phyloP scores from a whole-genome alignment of 805 yeast species.

The Jamesozyma rosinii region DNA sequence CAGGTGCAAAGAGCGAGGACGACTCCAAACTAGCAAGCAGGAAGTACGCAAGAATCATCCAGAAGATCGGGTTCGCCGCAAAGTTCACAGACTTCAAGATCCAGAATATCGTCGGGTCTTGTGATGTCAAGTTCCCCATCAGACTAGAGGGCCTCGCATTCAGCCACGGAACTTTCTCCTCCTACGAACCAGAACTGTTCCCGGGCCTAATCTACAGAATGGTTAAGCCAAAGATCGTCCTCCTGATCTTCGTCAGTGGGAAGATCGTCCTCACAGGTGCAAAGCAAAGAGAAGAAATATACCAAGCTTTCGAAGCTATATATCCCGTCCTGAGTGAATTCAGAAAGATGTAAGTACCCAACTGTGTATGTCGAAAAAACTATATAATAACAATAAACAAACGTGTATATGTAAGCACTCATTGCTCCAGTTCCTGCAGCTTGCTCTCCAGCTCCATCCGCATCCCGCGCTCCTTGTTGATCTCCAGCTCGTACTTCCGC shows the following conservation, averaged over 20 bases:
- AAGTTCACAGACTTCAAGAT: slow-evolving; percentile 96
- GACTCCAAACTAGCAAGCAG: slow-evolving; percentile 97
- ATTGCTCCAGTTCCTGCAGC: slow-evolving; percentile 19
- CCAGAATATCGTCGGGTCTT: slow-evolving; percentile 95
- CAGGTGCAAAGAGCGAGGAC: slow-evolving; percentile 98
- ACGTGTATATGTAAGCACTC: background rate
- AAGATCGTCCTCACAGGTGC: slow-evolving; percentile 98
- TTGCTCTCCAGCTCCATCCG: slow-evolving; percentile 38
- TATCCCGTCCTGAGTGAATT: slow-evolving; percentile 97
- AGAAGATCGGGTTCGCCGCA: slow-evolving; percentile 94
- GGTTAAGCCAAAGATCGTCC: slow-evolving; percentile 97
- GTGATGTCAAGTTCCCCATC: slow-evolving; percentile 97
- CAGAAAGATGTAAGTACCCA: slow-evolving; percentile 49
- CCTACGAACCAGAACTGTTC: slow-evolving; percentile 95
- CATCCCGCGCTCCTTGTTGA: slow-evolving; percentile 46
- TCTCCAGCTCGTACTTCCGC: slow-evolving; percentile 49
- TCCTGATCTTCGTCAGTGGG: slow-evolving; percentile 92
- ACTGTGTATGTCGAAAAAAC: too few relatives aligned
- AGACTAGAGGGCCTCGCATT: slow-evolving; percentile 95
- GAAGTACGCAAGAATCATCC: slow-evolving; percentile 95
- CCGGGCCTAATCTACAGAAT: slow-evolving; percentile 98
- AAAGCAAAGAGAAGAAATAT: slow-evolving; percentile 95
- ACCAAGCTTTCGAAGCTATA: slow-evolving; percentile 95
- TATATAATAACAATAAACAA: background rate
- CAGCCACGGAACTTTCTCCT: slow-evolving; percentile 96